phyloP scores from a whole-genome alignment of 1,284 basidiomycete species.

The Malassezia japonica region DNA sequence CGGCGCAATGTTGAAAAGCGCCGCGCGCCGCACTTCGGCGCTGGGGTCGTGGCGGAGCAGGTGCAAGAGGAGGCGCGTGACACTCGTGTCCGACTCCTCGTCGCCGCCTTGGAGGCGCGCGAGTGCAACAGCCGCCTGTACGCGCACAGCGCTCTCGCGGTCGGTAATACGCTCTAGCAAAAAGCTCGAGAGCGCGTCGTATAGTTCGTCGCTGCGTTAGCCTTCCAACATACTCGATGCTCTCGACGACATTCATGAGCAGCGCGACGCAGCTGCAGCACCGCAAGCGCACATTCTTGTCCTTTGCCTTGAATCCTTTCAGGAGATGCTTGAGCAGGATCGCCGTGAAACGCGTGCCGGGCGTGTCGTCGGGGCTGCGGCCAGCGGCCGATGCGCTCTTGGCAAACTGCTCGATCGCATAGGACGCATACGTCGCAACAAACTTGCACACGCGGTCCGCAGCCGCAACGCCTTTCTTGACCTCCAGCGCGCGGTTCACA shows the following conservation, averaged over 20 bases:
- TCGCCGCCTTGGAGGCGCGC: slow-evolving; percentile 66
- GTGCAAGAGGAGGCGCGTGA: slow-evolving; percentile 63
- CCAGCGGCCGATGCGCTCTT: slow-evolving; percentile 40
- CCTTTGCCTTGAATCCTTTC: slow-evolving; percentile 75
- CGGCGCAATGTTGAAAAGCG: slow-evolving; percentile 68
- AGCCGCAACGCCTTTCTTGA: slow-evolving; percentile 72
- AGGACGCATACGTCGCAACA: slow-evolving; percentile 69
- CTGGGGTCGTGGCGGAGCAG: slow-evolving; percentile 60
- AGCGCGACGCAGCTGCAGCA: slow-evolving; percentile 62
- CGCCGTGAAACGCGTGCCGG: slow-evolving; percentile 64
- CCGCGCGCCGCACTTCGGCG: slow-evolving; percentile 73
- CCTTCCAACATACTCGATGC: slow-evolving; percentile 15
- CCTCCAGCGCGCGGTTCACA: slow-evolving; percentile 60
- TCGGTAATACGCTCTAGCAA: slow-evolving; percentile 72
- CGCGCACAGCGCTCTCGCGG: slow-evolving; percentile 72
- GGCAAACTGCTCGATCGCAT: slow-evolving; percentile 36
- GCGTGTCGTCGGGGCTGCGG: slow-evolving; percentile 58
- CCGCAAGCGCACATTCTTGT: slow-evolving; percentile 75
- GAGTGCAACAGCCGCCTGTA: slow-evolving; percentile 74
- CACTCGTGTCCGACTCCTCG: slow-evolving; percentile 51
- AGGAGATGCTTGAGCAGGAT: slow-evolving; percentile 66
- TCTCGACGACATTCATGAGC: slow-evolving; percentile 29
- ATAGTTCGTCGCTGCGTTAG: slow-evolving; percentile 65
- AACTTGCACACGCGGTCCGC: slow-evolving; percentile 80
- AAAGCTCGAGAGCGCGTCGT: slow-evolving; percentile 59